phyloP scores from a whole-genome alignment of 2,329 filamentous ascomycete genomes.

The Magnaporthiopsis incrustans region DNA sequence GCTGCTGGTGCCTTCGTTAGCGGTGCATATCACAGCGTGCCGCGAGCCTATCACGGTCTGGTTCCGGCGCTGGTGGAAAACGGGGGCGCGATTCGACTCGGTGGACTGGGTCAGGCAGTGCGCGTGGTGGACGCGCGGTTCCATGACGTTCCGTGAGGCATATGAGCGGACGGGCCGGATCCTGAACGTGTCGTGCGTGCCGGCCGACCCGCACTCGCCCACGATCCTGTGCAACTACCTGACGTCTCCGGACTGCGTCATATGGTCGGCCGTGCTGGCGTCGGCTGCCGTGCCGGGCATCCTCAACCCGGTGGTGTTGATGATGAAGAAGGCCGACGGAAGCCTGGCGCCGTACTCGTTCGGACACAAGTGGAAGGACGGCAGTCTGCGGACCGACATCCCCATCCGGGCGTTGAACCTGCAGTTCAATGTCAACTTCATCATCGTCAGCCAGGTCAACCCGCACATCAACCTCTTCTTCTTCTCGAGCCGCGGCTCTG shows the following conservation, averaged over 20 bases:
- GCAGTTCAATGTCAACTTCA: conserved; percentile 98
- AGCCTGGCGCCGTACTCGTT: conserved; percentile 85
- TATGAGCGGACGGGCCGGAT: conserved; percentile 91
- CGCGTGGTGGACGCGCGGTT: conserved; percentile 85
- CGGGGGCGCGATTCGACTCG: conserved; percentile 88
- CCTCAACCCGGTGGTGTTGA: conserved; percentile 86
- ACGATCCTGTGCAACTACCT: conserved; percentile 93
- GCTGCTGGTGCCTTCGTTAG: conserved; percentile 79
- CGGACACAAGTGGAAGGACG: conserved; percentile 99
- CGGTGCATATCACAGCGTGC: conserved; percentile 76
- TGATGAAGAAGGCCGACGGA: conserved; percentile 76
- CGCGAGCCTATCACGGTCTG: conserved; percentile 69
- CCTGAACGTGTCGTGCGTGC: conserved; percentile 91
- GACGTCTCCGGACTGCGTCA: conserved; percentile 91
- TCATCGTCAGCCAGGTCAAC: conserved; percentile 82
- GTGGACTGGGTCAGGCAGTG: conserved; percentile 82
- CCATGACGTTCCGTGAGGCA: conserved; percentile 89
- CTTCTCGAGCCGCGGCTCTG: conserved; percentile 87
- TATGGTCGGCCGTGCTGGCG: conserved; percentile 93
- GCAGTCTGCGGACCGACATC: conserved; percentile 87
- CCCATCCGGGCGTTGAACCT: conserved; percentile 89
- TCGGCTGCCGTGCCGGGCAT: conserved; percentile 95
- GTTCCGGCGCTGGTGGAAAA: conserved; percentile 80
- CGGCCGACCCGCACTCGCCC: conserved; percentile 87
- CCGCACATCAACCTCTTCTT: conserved; percentile 99